Base-by-base conservation (phyloP, 192 early-diverging fungal genomes). In the Coemansia sp. region DNA sequence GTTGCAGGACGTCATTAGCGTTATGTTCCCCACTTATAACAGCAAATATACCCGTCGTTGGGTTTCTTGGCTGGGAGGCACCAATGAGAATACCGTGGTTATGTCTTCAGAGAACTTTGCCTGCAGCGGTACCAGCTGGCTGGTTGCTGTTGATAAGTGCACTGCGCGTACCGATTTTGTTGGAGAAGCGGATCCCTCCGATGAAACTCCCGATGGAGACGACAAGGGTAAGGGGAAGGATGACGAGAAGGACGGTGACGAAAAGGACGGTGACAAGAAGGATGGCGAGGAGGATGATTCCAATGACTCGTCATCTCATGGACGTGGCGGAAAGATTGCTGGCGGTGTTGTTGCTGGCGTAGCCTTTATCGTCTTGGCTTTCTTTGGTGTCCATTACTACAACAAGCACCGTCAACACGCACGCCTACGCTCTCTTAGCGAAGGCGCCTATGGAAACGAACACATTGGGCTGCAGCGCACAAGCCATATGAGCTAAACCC, bases 331-430 rank as follows among this genome's bases (percentile, higher is more conserved):
- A 24, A 66, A 62, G 58, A 73, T 73, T 17, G 70, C 50, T 9
- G 70, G 63, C 23, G 70, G 70, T n/a, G 49, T 73, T 10, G 20
- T 73, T 32, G 70, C 50, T 34, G 70, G 45, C 8, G 18, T 46
- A 9, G 70, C 39, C 1, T 13, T 57, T 13, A 50, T 66, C 13
- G 63, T 3, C 0, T 50, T 73, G 53, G 57, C 27, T 4, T 25
- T 73, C n/a, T 62, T 73, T 2, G 70, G 42, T 1, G n/a, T 60
- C 42, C 70, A 73, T 46, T 73, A 66, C 24, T 58, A 53, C 45
- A 73, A 73, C 63, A 48, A 53, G 15, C 62, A 58, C 50, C 54
- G 58, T 15, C 70, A 55, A 10, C 44, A 41, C 1, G 52, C 41
- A 20, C 70, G 70, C 28, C 45, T 60, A n/a, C 62, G 59, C n/a